Evolutionary conservation across 2,329 filamentous ascomycete genomes (phyloP).

Genomic region (Aureobasidium namibiae): DNA sequence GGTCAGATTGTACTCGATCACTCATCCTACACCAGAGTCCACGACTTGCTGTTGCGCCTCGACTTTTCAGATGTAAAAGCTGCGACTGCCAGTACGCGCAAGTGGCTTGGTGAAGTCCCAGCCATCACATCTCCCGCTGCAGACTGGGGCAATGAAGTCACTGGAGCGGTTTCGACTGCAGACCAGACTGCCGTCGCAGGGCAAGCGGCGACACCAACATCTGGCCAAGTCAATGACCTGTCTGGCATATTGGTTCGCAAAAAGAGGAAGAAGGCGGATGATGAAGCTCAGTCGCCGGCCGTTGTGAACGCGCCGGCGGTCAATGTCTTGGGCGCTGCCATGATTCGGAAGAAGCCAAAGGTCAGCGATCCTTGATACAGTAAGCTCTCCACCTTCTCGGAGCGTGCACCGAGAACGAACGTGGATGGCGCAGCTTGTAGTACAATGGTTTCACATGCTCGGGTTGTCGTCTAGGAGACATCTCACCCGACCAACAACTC

Average conservation of each 20-base stretch:
- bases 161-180: conserved; percentile 14
- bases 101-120: conserved; percentile 62
- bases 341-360: conserved; percentile 53
- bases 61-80: conserved; percentile 62
- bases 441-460: too few relatives aligned
- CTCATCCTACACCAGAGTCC: conserved; percentile 56
- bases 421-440: too few relatives aligned
- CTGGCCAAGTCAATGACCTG: conserved; percentile 22
- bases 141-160: conserved; percentile 15
- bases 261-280: conserved; percentile 38
- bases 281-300: not conserved
- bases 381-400: too few relatives aligned
- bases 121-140: conserved; percentile 17
- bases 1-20: conserved; percentile 58
- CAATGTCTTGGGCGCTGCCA: conserved; percentile 43
- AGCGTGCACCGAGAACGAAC: not conserved
- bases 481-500: too few relatives aligned
- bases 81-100: conserved; percentile 54
- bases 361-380: not conserved
- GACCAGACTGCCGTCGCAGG: conserved; percentile 27
- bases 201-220: conserved; percentile 23
- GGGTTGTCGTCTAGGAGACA: too few relatives aligned
- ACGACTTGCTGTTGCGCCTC: conserved; percentile 62
- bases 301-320: conserved; percentile 20
- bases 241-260: conserved; percentile 36